Conservation (phyloP, 2,329 filamentous ascomycete species). For the Xylaria sp. region DNA sequence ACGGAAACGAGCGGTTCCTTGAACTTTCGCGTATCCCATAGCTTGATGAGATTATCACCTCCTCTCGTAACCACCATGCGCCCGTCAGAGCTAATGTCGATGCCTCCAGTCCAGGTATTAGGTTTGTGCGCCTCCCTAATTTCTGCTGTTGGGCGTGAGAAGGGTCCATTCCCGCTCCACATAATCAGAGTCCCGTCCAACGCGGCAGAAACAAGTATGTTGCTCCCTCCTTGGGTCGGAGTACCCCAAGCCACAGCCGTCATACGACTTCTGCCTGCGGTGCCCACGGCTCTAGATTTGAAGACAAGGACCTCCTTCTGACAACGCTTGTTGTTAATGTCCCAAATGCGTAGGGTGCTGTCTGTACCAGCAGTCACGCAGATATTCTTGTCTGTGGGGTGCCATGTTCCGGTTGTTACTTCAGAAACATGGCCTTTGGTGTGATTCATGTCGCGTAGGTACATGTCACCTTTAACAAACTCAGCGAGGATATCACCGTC, state of each 20-base stretch:
- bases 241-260: constrained; percentile 90
- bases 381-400: constrained; percentile 83
- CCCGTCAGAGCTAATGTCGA: constrained; percentile 91
- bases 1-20: constrained; percentile 86
- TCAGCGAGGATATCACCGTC: constrained; percentile 88
- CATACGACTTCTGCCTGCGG: constrained; percentile 91
- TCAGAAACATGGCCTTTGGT: constrained; percentile 97
- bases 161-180: constrained; percentile 91
- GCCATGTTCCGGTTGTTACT: constrained; percentile 89
- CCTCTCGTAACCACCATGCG: constrained; percentile 90
- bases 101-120: constrained; percentile 89
- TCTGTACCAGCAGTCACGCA: constrained; percentile 94
- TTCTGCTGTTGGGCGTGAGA: constrained; percentile 82
- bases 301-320: constrained; percentile 96
- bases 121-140: constrained; percentile 83
- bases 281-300: constrained; percentile 89
- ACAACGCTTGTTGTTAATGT: constrained; percentile 87
- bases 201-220: constrained; percentile 82
- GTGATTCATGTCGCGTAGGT: constrained; percentile 94
- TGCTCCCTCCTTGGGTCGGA: constrained; percentile 78
- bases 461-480: constrained; percentile 98
- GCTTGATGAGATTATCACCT: constrained; percentile 90
- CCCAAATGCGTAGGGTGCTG: constrained; percentile 96
- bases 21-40: constrained; percentile 98
- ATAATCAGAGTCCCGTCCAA: constrained; percentile 91